A percentile compares a stretch with the other conserved stretches of the same genome.
These are phyloP conservation scores for Bipolaris sorokiniana DNA, from an alignment of 2,329 filamentous ascomycete genomes.

Conservation along the genomic window DNA sequence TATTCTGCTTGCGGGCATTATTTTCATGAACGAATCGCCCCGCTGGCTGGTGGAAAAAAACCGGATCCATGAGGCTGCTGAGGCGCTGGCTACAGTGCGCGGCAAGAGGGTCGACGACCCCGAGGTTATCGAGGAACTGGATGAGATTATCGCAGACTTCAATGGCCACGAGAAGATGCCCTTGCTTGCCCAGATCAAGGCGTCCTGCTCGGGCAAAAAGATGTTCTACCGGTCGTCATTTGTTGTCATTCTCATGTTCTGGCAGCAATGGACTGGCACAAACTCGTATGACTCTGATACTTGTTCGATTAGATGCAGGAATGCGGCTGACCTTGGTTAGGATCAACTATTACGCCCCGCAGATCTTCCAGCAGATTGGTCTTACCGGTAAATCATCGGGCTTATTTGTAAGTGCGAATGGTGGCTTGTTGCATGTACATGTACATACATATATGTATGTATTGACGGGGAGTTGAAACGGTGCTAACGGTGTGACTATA, in stretches of 20 bases:
- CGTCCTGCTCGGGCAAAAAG: slow-evolving; percentile 46
- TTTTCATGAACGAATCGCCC: slow-evolving; percentile 60
- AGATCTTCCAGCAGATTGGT: slow-evolving; percentile 54
- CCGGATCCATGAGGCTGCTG: slow-evolving; percentile 53
- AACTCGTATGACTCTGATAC: slow-evolving; percentile 7
- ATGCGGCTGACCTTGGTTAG: slow-evolving; percentile 1
- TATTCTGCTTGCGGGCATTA: slow-evolving; percentile 57
- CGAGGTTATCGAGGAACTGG: slow-evolving; percentile 49
- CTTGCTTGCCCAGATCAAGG: slow-evolving; percentile 48
- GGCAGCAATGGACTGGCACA: slow-evolving; percentile 50
- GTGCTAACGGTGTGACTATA: slow-evolving; percentile 2
- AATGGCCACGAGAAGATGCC: slow-evolving; percentile 52
- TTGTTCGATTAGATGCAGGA: background rate
- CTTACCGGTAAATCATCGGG: slow-evolving; percentile 48
- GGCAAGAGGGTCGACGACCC: slow-evolving; percentile 44
- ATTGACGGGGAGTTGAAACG: background rate
- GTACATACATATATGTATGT: too few species aligned
- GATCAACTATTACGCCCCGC: slow-evolving; percentile 54
- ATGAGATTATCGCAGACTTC: slow-evolving; percentile 53
- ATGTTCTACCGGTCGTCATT: slow-evolving; percentile 52
- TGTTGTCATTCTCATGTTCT: slow-evolving; percentile 54
- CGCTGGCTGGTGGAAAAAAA: slow-evolving; percentile 63
- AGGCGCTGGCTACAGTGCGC: slow-evolving; percentile 50
- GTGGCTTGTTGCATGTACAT: too few species aligned
- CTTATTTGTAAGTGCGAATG: slow-evolving; percentile 49